Base-by-base conservation (phyloP, 1,139 yeast species). In the Blastobotrys apis region DNA sequence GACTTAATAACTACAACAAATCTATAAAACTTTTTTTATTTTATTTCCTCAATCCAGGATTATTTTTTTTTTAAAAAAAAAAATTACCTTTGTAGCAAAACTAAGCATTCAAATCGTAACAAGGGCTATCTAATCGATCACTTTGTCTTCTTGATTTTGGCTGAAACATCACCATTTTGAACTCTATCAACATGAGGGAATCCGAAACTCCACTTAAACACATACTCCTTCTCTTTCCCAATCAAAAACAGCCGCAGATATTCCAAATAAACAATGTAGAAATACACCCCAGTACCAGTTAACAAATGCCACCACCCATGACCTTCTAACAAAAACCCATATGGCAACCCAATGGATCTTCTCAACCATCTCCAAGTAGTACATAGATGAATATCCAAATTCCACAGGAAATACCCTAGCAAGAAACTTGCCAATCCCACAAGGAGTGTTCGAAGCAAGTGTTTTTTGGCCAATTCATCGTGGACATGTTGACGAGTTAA, bases 241-340 rank as follows among this genome's bases (percentile, higher is more conserved):
- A 73, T 72, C 51, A 81, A 71, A 60, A 77, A 77, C 37, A 79
- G 68, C 53, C 94, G 75, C 56, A 85, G 68, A 58, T 81, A 84
- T 63, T 84, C 87, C 51, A 78, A 62, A 53, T 74, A 77, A 8
- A 75, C 76, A 36, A 78, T 65, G 59, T 76, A 78, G 58, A 74
- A 79, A 63, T 85, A 86, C 13, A 86, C 86, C 49, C 95, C 95
- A 10, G 80, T 69, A 2, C 94, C 94, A 0, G 95, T 86, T 51
- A 86, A 74, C 26, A 86, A 69, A 62, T 92, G 98, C 98, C 98
- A 92, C 97, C 97, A 92, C 15, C 95, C 96, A 61, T 92, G 98
- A 27, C 95, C 84, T 62, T 92, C 98, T 32, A 92, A 71, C 9
- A 92, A 54, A 52, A 87, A 77, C 1, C 98, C 98, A 47, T 84